A percentile compares a stretch with the other conserved stretches of the same genome.
Evolutionary conservation across 2,329 filamentous ascomycete species (phyloP).

Genomic region (Diplodia corticola): DNA sequence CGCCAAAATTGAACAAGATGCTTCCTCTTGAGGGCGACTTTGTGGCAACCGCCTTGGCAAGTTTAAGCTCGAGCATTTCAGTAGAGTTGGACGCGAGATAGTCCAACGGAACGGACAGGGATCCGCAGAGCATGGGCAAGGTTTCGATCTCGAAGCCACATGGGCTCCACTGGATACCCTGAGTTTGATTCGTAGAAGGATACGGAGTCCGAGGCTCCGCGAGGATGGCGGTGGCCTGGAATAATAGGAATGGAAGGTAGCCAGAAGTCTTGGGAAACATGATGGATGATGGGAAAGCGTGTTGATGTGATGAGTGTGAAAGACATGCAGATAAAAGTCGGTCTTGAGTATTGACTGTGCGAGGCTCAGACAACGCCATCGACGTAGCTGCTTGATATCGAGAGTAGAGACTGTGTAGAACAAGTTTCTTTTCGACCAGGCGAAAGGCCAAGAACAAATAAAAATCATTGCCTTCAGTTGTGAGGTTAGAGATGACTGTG

Average conservation of each 20-base stretch:
- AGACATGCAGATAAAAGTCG: background rate
- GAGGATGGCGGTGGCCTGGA: background rate
- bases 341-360: background rate
- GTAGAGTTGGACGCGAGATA: constrained; percentile 32
- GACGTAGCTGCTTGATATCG: background rate
- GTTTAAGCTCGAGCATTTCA: constrained; percentile 24
- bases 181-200: background rate
- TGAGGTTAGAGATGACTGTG: no score
- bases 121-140: constrained; percentile 30
- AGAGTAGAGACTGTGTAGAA: background rate
- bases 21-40: constrained; percentile 26
- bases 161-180: background rate
- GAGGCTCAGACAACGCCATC: background rate
- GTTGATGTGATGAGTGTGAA: background rate
- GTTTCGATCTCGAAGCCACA: background rate
- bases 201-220: background rate
- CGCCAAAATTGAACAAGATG: constrained; percentile 30
- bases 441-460: background rate
- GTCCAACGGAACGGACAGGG: constrained; percentile 39
- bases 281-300: background rate
- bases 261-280: background rate
- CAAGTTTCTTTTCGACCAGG: background rate
- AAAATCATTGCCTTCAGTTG: background rate
- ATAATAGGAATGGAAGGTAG: background rate
- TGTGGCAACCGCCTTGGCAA: constrained; percentile 26